Conservation (phyloP, 163 green algal species). For the Coccomyxa subellipsoidea region DNA sequence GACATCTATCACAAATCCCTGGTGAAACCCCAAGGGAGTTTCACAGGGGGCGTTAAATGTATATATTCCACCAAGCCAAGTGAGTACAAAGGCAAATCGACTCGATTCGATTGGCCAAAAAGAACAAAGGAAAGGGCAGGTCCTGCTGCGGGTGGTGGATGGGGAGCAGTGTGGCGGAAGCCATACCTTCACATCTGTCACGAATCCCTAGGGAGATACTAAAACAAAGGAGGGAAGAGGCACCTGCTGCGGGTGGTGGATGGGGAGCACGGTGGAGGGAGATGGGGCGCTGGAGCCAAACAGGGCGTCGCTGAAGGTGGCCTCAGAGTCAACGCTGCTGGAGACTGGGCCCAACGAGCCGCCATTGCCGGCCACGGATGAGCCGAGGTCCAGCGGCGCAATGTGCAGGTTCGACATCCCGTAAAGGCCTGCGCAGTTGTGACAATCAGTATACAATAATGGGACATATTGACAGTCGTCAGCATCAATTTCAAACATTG, state of each 20-base stretch:
- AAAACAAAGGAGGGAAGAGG: not conserved
- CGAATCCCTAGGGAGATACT: too few species aligned
- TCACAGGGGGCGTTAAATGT: too few species aligned
- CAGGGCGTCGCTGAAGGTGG: conserved; percentile 2
- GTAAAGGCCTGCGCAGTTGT: not conserved
- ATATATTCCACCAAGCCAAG: too few species aligned
- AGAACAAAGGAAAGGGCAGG: too few species aligned
- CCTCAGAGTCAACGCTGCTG: not conserved
- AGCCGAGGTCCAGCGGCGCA: not conserved
- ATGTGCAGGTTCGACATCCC: not conserved
- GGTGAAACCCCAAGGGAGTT: too few species aligned
- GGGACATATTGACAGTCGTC: not conserved
- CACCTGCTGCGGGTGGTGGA: not conserved
- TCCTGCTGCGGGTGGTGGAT: too few species aligned
- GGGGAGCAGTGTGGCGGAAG: too few species aligned
- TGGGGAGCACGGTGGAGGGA: not conserved
- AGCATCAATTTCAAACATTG: not conserved
- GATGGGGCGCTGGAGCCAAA: not conserved
- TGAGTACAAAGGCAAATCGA: too few species aligned
- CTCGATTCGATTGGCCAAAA: too few species aligned
- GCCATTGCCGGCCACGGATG: not conserved
- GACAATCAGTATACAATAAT: too few species aligned
- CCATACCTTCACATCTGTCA: too few species aligned
- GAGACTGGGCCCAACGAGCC: not conserved
- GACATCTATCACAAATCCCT: too few species aligned